phyloP scores from a whole-genome alignment of 768 basidiomycete species.

The Mycena rebaudengoi region DNA sequence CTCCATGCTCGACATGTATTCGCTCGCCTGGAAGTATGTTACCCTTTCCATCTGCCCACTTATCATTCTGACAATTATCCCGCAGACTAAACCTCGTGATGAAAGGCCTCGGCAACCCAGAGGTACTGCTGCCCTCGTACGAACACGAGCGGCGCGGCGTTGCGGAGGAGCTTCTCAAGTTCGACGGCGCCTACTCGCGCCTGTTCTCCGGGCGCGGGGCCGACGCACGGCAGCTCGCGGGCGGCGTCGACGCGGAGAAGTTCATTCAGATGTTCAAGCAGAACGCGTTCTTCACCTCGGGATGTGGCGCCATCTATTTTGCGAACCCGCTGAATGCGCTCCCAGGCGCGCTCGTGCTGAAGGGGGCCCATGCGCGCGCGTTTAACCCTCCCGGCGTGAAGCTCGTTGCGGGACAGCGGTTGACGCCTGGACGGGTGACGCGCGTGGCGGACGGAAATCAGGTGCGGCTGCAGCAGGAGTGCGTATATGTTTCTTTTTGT shows the following conservation, averaged over 20 bases:
- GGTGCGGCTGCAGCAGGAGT: constrained; percentile 28
- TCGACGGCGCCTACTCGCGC: constrained; percentile 48
- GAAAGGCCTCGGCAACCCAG: constrained; percentile 25
- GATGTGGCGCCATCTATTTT: constrained; percentile 25
- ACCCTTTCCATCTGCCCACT: background rate
- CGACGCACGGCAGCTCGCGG: constrained; percentile 23
- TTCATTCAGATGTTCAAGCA: constrained; percentile 31
- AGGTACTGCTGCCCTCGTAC: constrained; percentile 37
- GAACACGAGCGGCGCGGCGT: constrained; percentile 48
- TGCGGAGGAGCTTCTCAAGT: constrained; percentile 51
- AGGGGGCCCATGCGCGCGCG: background rate
- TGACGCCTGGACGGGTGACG: constrained; percentile 21
- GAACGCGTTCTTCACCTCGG: constrained; percentile 28
- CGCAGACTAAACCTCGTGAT: constrained; percentile 25
- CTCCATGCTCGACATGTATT: constrained; percentile 30
- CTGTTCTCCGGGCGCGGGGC: constrained; percentile 42
- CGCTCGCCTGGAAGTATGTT: constrained; percentile 24
- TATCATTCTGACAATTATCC: background rate
- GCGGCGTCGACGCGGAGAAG: constrained; percentile 24
- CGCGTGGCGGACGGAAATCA: constrained; percentile 24
- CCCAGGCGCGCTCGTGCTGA: constrained; percentile 7
- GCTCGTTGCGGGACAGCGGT: constrained; percentile 24
- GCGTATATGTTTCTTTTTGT: background rate
- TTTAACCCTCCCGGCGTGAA: constrained; percentile 23
- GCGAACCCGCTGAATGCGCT: constrained; percentile 27